phyloP scores from a whole-genome alignment of 192 early-diverging fungal genomes.

The Linnemannia hyalina region DNA sequence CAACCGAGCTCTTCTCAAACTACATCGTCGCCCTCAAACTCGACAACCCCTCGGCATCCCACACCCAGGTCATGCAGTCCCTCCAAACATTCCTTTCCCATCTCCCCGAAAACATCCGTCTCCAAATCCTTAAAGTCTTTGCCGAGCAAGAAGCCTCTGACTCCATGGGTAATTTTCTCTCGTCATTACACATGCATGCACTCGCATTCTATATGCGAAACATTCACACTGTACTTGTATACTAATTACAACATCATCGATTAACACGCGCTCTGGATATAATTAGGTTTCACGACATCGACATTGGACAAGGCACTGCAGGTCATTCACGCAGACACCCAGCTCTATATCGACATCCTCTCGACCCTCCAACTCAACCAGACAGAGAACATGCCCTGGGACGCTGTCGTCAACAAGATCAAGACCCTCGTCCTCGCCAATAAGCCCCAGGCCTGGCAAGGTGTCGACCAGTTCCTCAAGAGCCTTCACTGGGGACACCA shows the following conservation, averaged over 20 bases:
- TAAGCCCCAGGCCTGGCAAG: slow-evolving; percentile 50
- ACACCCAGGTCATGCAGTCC: slow-evolving; percentile 58
- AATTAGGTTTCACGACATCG: slow-evolving; percentile 38
- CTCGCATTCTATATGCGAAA: too few relatives aligned
- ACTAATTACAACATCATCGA: not conserved
- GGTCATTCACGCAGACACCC: slow-evolving; percentile 51
- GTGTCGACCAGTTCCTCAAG: slow-evolving; percentile 50
- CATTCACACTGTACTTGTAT: too few relatives aligned
- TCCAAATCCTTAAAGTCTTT: slow-evolving; percentile 55
- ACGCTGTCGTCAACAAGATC: slow-evolving; percentile 49
- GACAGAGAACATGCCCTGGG: slow-evolving; percentile 59
- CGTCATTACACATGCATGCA: not conserved
- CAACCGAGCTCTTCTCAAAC: slow-evolving; percentile 42
- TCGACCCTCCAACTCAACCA: slow-evolving; percentile 58
- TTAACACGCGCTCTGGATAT: not conserved
- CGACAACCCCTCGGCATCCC: slow-evolving; percentile 58
- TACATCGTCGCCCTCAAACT: slow-evolving; percentile 59
- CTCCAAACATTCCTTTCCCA: slow-evolving; percentile 56
- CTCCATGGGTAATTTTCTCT: slow-evolving; percentile 47
- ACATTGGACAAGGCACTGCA: slow-evolving; percentile 44
- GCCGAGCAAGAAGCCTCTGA: slow-evolving; percentile 58
- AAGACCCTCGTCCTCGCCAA: slow-evolving; percentile 29
- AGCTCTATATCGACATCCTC: slow-evolving; percentile 59
- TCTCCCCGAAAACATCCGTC: slow-evolving; percentile 38
- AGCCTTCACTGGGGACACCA: slow-evolving; percentile 38